Evolutionary conservation across 805 yeast species (phyloP), one percentile per base, ranked within the genome.

Genomic region (Millerozyma acaciae): DNA sequence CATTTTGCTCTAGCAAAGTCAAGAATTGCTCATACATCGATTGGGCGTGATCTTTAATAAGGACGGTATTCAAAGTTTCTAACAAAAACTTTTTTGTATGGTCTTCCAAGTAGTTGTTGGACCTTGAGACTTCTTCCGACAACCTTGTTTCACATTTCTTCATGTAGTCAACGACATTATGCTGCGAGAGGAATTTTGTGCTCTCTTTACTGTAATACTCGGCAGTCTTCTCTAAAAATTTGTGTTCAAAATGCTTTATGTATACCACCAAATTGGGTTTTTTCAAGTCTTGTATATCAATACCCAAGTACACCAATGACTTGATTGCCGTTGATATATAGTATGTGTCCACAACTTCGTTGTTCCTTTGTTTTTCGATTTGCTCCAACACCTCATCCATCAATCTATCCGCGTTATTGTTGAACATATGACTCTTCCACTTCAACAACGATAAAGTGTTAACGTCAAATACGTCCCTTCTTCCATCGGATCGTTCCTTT

Each of bases 401-500:
- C 34, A 94, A 68, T 6, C 51, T 53, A 4, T 71, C 71, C 28
- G 77, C 70, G 50, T 87, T 75, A 16, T 76, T 73, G 41, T 74
- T 73, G 57, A 93, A 90, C 76, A 93, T 73, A 38, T 78, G 76
- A 38, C 78, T 77, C 51, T 84, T 81, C 99, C 99, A 93, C 30
- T 85, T 80, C 45, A 88, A 70, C 33, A 90, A 65, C 32, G 96
- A 84, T 43, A 93, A 68, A 4, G 96, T 87, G 54, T 88, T 81
- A 15, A 94, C 94, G 58, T 93, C 98, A 57, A 79, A 87, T 28
- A 93, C 80, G 50, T 86, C 88, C 43, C 88, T 74, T 50, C 86
- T 77, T 12, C 97, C 97, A 55, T 90, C 97, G 26, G 87, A 83
- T 51, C 97, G 75, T 60, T 90, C 97, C 52, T 94, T 89, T 47